Evolutionary conservation across 2,329 filamentous ascomycete genomes (phyloP).

Genomic region (Fusarium sp.): DNA sequence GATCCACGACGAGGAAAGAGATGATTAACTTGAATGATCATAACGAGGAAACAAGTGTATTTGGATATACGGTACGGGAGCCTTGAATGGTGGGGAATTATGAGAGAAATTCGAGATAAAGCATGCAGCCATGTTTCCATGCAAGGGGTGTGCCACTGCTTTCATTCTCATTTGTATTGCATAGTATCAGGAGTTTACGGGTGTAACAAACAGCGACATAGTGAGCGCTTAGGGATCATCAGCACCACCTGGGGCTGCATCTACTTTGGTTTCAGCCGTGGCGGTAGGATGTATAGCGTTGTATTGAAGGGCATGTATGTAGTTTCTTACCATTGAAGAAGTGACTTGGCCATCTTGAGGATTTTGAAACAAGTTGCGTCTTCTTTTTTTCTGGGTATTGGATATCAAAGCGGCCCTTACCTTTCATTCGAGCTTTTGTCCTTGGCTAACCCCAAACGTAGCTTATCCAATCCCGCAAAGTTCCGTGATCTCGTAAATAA

Average conservation of each 20-base stretch:
- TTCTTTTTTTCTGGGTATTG: constrained; percentile 27
- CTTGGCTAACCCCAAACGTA: constrained; percentile 10
- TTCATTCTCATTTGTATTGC: constrained; percentile 38
- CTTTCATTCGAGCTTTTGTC: constrained; percentile 22
- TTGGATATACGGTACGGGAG: constrained; percentile 11
- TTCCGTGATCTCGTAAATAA: not conserved
- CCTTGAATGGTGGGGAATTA: not conserved
- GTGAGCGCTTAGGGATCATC: constrained; percentile 26
- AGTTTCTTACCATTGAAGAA: constrained; percentile 21
- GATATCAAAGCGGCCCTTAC: constrained; percentile 39
- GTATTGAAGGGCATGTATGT: constrained; percentile 16
- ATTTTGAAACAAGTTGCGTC: constrained; percentile 10
- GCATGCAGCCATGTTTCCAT: constrained; percentile 27
- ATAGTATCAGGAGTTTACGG: constrained; percentile 45
- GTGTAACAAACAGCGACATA: constrained; percentile 29
- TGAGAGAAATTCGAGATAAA: constrained; percentile 1
- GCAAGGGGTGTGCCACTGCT: constrained; percentile 17
- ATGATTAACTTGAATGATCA: constrained; percentile 44
- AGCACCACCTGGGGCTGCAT: constrained; percentile 18
- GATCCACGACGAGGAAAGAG: constrained; percentile 80
- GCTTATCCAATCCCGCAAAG: constrained; percentile 16
- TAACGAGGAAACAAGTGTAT: not conserved
- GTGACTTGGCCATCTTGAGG: constrained; percentile 15
- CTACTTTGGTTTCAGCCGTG: constrained; percentile 9
- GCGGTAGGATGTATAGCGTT: constrained; percentile 13